Base-by-base conservation (phyloP, 2,329 filamentous ascomycete species). In the Cercospora beticola region DNA sequence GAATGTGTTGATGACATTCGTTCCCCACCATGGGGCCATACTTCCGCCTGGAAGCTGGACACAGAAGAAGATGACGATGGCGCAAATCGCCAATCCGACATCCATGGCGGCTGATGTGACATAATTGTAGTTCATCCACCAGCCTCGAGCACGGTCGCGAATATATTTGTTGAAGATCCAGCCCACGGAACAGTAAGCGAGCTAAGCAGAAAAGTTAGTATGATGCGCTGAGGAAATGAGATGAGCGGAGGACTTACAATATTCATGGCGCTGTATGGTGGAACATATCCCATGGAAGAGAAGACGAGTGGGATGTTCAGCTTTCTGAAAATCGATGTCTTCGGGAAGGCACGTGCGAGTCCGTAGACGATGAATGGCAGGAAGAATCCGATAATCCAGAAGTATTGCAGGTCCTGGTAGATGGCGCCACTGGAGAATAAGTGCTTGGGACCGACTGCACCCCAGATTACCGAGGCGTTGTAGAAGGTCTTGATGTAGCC, bases 1-100 rank as follows among this genome's bases (percentile, higher is more conserved):
- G 10, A 67, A 36, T 16, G 72, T 75, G 16, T 66, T 59, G 1
- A 70, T 43, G 2, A 72, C 71, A 14, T 46, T 67, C 4, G 56
- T 60, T 10, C 71, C 71, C 71, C 71, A 73, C 93, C 93, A 97
- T 91, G 92, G 95, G 75, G 95, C 92, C 56, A 85, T 84, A 40
- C 87, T 85, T 83, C 89, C 90, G 83, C 86, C 92, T 0, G 93
- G 91, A 77, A 93, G 94, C 21, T 95, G 86, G 70, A 96, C 90
- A 1, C 88, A 91, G 76, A 97, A 96, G 78, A 97, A 97, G 26
- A 96, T 89, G 6, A 94, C 86, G n/a, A 96, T 89, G 49, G 95
- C 89, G 33, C 91, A 92, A 74, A 94, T 90, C 0, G 93, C 93
- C 18, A 97, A 82, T 0, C 92, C 92, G 0, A 91, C 93, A 77